Evolutionary conservation across 177 flowering plant genomes (phyloP), one percentile per base, ranked within the genome.

Genomic region (Viscum album): DNA sequence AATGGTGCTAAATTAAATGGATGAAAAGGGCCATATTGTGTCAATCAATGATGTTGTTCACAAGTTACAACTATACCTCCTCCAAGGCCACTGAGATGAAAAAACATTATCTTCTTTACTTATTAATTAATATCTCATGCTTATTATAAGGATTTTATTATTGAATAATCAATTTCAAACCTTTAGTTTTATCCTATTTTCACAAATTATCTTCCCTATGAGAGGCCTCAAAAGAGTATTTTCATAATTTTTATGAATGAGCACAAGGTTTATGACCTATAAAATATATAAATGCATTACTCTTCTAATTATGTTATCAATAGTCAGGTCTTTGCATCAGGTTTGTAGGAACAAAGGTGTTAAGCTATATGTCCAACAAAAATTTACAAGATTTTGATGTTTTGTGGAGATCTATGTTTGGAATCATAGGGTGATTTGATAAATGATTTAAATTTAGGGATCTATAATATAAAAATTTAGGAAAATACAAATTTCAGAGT

Each of bases 151-250:
- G 96, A 92, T 75, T 92, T 92, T 16, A 96, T 92, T 32, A 84
- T 83, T 1, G 97, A 92, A 73, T 80, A 97, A 23, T 70, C 89
- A 0, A 89, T 89, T 59, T 67, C 75, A 0, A 76, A 83, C 29
- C 61, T 73, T 30, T 94, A 96, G 61, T 96, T 97, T 30, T 88
- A 89, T 74, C 99, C 97, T 10, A 82, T 90, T 34, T 94, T 96
- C 71, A 13, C 34, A 41, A 87, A 84, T 50, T 0, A 82, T 7
- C 75, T 92, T 62, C 87, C 87, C 1, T 64, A 77, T 0, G 84
- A 82, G 63, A 71, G 71, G 3, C 72, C 79, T 4, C 67, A 77
- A 23, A 87, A 83, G 75, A 89, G 96, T 0, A 84, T 79, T 8
- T 94, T 83, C 74, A 79, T 86, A 0, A 85, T 91, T 60, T 86